Base-by-base conservation (phyloP, 208 protist genomes). In the Trypanosoma platydactyli region DNA sequence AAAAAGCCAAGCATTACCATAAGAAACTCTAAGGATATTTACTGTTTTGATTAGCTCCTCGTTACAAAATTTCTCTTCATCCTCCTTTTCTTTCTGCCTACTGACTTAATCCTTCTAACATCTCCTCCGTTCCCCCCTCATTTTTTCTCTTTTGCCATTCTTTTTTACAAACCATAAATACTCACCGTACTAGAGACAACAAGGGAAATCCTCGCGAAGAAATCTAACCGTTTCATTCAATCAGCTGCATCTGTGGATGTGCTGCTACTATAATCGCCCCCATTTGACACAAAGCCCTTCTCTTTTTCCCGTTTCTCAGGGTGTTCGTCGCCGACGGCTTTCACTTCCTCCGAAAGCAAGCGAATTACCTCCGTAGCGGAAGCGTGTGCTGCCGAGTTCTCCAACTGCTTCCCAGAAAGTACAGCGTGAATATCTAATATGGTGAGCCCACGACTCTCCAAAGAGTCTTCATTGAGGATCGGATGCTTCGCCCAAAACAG, bases 291-390 rank as follows among this genome's bases (percentile, higher is more conserved):
- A 38, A 38, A 38, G 33, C 13, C 45, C 38, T 72, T 80, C 52
- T 80, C 74, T 40, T 89, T 81, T 16, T 63, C 63, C 44, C 88
- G 79, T 3, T 71, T 82, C 3, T 73, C 71, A 51, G 79, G 51
- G 20, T 54, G 64, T 1, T 77, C 83, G 35, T 84, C 84, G 57
- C 79, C 83, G 50, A n/a, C 51, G 27, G 71, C 65, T 38, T 88
- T 80, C 16, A 76, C 71, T 25, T 94, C 84, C 59, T 89, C 80
- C 1, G 88, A 91, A 27, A 94, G 72, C 7, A 91, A 64, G 11
- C 73, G 74, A 53, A 94, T 91, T 27, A 94, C 75, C 50, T 94
- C 88, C n/a, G 53, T 70, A n/a, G 88, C 88, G 22, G 88, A 81
- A 50, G 78, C 75, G n/a, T 91, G 85, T 27, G 74, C 76, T 27